Conservation (phyloP, 78 protist genomes). For the Trichosphaerium sp. region DNA sequence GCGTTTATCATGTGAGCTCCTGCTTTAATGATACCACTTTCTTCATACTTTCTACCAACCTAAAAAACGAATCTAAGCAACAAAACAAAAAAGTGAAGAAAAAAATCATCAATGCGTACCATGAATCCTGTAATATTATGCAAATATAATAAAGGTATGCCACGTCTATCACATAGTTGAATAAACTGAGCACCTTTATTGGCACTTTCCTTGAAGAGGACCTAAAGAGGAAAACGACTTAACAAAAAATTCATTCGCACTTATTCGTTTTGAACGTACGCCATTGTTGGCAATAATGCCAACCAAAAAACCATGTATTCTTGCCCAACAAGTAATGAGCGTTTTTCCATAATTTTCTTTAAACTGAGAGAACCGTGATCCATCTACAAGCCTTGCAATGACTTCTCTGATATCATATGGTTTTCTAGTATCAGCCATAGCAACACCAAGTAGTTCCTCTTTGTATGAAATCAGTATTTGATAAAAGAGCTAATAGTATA, state of each 20-base stretch:
- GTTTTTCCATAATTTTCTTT: slow-evolving; percentile 20
- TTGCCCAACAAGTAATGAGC: background rate
- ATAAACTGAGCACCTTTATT: slow-evolving; percentile 18
- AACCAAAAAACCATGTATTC: slow-evolving; percentile 1
- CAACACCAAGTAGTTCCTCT: slow-evolving; percentile 10
- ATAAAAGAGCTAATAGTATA: too few relatives aligned
- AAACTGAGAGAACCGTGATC: slow-evolving; percentile 2
- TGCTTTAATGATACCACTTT: slow-evolving; percentile 4
- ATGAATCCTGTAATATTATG: slow-evolving; percentile 37
- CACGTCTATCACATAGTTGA: background rate
- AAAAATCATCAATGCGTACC: too few relatives aligned
- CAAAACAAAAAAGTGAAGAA: too few relatives aligned
- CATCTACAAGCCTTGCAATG: slow-evolving; percentile 16
- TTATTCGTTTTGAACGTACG: too few relatives aligned
- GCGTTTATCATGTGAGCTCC: slow-evolving; percentile 15
- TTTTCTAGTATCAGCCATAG: background rate
- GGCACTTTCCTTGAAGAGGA: slow-evolving; percentile 5
- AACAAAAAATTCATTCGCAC: too few relatives aligned
- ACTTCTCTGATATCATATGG: slow-evolving; percentile 9
- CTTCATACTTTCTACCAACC: background rate
- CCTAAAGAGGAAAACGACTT: too few relatives aligned
- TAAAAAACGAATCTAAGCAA: too few relatives aligned
- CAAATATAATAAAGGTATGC: slow-evolving; percentile 6
- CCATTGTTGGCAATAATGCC: slow-evolving; percentile 28
- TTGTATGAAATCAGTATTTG: too few relatives aligned